These are phyloP conservation scores for Rutstroemia sydowiana DNA, from an alignment of 2,329 filamentous ascomycete genomes.

Conservation along the genomic window DNA sequence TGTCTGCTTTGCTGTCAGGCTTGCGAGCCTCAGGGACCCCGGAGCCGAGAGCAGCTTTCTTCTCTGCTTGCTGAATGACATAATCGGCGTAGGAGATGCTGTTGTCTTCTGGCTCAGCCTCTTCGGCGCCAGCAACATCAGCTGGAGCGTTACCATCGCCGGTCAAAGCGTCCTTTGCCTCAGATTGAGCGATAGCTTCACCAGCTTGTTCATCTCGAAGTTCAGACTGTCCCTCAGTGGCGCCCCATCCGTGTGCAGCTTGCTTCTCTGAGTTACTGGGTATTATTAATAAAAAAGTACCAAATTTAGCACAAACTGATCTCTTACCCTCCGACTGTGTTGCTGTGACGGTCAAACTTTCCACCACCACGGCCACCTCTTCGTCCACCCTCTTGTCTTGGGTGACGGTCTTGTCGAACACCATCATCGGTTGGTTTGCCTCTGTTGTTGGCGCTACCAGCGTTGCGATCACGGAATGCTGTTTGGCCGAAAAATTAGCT, in stretches of 20 bases:
- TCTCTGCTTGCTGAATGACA: conserved; percentile 67
- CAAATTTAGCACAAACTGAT: not conserved
- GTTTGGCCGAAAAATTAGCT: conserved; percentile 13
- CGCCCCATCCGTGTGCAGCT: conserved; percentile 84
- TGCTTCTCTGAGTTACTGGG: conserved; percentile 75
- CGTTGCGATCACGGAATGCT: conserved; percentile 88
- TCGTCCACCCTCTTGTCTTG: conserved; percentile 48
- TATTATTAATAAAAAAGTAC: conserved; percentile 15
- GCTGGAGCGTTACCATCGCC: conserved; percentile 41
- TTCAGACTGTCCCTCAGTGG: conserved; percentile 72
- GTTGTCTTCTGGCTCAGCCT: conserved; percentile 59
- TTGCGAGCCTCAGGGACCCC: conserved; percentile 68
- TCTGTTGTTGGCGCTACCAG: conserved; percentile 76
- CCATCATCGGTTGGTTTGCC: conserved; percentile 69
- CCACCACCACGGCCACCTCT: conserved; percentile 29
- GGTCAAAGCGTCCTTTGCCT: conserved; percentile 63
- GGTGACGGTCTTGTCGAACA: conserved; percentile 43
- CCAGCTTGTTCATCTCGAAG: conserved; percentile 87
- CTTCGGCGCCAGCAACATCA: conserved; percentile 33
- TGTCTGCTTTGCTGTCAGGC: conserved; percentile 86
- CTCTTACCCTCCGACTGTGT: conserved; percentile 27
- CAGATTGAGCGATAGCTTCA: conserved; percentile 78
- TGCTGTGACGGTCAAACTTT: conserved; percentile 33
- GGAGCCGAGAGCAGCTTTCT: conserved; percentile 64
- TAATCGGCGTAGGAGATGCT: conserved; percentile 86